These are phyloP conservation scores for Paracoccidioides brasiliensis DNA, from an alignment of 2,329 filamentous ascomycete genomes.

Conservation along the genomic window DNA sequence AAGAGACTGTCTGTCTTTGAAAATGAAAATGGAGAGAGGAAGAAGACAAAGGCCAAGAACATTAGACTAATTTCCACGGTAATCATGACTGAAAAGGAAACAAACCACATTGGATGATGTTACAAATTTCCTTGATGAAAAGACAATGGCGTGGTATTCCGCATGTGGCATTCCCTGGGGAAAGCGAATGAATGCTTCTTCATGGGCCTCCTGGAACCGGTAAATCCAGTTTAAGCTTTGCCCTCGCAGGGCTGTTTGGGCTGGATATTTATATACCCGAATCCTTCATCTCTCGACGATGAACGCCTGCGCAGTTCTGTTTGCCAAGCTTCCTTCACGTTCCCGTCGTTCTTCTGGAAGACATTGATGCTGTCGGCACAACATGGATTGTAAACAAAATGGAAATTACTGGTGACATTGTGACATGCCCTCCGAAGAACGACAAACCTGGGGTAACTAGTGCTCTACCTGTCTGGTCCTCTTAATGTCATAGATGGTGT, in stretches of 20 bases:
- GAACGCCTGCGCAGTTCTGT: conserved; percentile 61
- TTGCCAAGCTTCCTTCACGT: conserved; percentile 62
- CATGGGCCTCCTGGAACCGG: conserved; percentile 72
- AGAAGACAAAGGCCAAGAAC: conserved; percentile 3
- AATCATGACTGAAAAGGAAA: conserved; percentile 12
- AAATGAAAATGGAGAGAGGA: conserved; percentile 15
- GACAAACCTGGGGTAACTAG: neutral
- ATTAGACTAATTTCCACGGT: conserved; percentile 7
- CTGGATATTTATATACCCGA: conserved; percentile 73
- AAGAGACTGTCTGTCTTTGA: conserved; percentile 21
- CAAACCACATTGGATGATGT: conserved; percentile 22
- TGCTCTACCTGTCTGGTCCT: conserved; percentile 51
- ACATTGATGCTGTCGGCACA: conserved; percentile 57
- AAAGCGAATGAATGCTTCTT: conserved; percentile 64
- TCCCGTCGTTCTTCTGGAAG: conserved; percentile 68
- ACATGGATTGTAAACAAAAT: neutral
- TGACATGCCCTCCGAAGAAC: neutral
- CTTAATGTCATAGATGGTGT: conserved; percentile 78
- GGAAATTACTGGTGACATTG: neutral
- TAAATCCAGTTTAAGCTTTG: conserved; percentile 83
- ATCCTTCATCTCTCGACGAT: conserved; percentile 70
- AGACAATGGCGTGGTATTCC: conserved; percentile 51
- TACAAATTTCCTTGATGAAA: conserved; percentile 22
- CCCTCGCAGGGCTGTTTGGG: conserved; percentile 66
- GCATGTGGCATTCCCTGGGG: conserved; percentile 75